Percentiles rank a stretch among this genome's conserved stretches.
phyloP scores from a whole-genome alignment of 2,329 filamentous ascomycete genomes.

The Aotearoamyces nothofagi region DNA sequence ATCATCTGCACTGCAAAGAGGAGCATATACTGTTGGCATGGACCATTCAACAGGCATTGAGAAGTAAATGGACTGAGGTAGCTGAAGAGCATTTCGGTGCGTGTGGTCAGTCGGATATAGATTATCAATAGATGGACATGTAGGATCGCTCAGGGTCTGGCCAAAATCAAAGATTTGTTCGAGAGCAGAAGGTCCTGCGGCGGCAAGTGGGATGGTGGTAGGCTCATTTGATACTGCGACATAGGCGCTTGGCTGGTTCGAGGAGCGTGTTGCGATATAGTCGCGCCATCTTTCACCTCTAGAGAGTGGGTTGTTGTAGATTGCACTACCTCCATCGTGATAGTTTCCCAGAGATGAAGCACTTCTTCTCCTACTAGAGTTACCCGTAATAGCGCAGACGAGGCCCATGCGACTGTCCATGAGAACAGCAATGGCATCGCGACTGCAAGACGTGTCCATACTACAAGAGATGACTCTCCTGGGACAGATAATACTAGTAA shows the following conservation, averaged over 20 bases:
- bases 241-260: not conserved
- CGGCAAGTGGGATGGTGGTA: not conserved
- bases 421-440: conserved; percentile 40
- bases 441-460: conserved; percentile 43
- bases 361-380: conserved; percentile 9
- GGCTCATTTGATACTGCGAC: not conserved
- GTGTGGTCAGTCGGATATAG: not conserved
- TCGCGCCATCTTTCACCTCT: not conserved
- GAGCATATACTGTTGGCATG: conserved; percentile 21
- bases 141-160: not conserved
- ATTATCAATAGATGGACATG: not conserved
- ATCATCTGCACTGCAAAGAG: conserved; percentile 45
- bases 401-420: conserved; percentile 44
- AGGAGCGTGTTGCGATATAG: not conserved
- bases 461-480: conserved; percentile 39
- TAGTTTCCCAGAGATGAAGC: conserved; percentile 3
- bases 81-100: not conserved
- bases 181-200: not conserved
- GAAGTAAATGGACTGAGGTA: not conserved
- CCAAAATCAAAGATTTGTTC: no score
- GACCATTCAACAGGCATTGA: conserved; percentile 19
- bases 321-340: not conserved
- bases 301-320: not conserved
- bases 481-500: conserved; percentile 40
- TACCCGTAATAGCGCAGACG: conserved; percentile 35